Evolutionary conservation across 352 stramenopile species (phyloP).

Genomic region (Globisporangium heterothallicum): DNA sequence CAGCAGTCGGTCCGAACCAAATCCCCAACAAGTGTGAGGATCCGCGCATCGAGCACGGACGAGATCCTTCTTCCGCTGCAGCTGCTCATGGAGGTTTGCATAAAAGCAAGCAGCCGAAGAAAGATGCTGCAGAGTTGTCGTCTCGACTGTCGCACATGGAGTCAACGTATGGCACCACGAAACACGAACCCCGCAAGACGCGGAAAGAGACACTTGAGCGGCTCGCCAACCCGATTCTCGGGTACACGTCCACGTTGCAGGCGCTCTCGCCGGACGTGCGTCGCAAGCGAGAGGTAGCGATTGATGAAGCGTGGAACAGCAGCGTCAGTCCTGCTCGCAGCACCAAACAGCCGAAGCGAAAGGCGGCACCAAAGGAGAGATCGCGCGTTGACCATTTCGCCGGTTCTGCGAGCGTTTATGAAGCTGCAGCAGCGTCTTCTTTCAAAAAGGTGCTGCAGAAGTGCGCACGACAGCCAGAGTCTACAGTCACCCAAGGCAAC

Average conservation of each 20-base stretch:
- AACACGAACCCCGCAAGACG: slow-evolving; percentile 32
- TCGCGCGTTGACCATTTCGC: slow-evolving; percentile 17
- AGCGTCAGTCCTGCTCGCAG: background rate
- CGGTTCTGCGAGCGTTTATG: slow-evolving; percentile 10
- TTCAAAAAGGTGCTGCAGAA: background rate
- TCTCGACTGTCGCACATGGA: slow-evolving; percentile 53
- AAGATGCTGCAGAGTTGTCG: background rate
- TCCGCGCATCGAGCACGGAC: slow-evolving; percentile 3
- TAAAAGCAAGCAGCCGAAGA: background rate
- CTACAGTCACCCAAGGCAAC: background rate
- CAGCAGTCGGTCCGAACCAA: background rate
- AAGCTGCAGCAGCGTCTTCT: slow-evolving; percentile 7
- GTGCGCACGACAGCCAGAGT: background rate
- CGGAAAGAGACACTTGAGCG: slow-evolving; percentile 56
- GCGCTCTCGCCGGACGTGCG: slow-evolving; percentile 52
- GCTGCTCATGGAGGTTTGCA: background rate
- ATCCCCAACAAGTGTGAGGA: background rate
- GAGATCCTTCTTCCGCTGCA: background rate
- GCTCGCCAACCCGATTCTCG: slow-evolving; percentile 65
- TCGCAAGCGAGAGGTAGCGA: slow-evolving; percentile 37
- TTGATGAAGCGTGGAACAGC: slow-evolving; percentile 4
- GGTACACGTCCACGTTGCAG: slow-evolving; percentile 56
- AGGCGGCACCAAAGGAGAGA: background rate
- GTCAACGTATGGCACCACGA: slow-evolving; percentile 53
- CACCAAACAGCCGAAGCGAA: background rate